Base-by-base conservation (phyloP, 2,329 filamentous ascomycete species). In the Fonsecaea monophora region DNA sequence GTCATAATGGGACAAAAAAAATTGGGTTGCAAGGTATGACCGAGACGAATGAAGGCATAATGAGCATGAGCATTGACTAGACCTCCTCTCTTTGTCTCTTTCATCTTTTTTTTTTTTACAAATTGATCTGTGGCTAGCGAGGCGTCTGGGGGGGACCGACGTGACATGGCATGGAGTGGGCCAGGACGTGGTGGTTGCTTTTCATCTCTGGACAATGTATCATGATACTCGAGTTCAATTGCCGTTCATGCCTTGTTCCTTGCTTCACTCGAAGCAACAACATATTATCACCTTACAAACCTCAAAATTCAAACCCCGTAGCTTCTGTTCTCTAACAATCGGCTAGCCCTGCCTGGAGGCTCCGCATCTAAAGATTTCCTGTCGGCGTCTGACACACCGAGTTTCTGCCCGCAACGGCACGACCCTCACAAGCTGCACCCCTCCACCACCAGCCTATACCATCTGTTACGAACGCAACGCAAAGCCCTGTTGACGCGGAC, bases 1-100 rank as follows among this genome's bases (percentile, higher is more conserved):
- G 69, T 57, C 53, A 64, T 35, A 85, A 84, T 64, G 83, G 85
- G 10, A 77, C 82, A 72, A 81, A 83, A 71, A 81, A 84, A 72
- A 84, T 96, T 13, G 92, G 92, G 8, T 85, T 96, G 72, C 94
- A 97, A 79, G 92, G 94, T 0, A 97, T 98, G 94, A 90, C 87
- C 18, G 94, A 97, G 78, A 94, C 94, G n/a, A 92, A 92, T 76
- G 94, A 97, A 77, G 92, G 93, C 1, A 84, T 97, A 71, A 97
- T 97, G 90, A 93, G 94, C 74, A 95, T 98, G 91, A 97, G 92
- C 78, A 97, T 97, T 74, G 94, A 97, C 78, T 97, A 81, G 80
- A 4, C 15, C 7, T 38, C 5, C 30, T 25, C 21, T 25, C 21
- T 42, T 13, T 37, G n/a, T 10, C 32, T 10, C 32, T 57, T 25